Evolutionary conservation across 257 asterid species (phyloP).

Genomic region (Solanum chiquidenum): DNA sequence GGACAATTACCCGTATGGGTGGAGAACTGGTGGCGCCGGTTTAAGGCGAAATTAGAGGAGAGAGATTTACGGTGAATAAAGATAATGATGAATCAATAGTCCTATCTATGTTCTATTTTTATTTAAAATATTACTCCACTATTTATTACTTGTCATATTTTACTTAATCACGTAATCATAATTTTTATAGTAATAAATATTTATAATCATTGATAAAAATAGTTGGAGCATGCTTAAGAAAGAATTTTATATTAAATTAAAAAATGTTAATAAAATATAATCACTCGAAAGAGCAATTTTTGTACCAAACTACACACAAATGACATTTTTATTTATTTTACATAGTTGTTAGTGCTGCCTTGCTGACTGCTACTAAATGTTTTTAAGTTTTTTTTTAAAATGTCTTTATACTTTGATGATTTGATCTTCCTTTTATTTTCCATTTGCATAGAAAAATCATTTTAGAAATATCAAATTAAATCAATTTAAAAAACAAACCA

Average conservation of each 20-base stretch:
- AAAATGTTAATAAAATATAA: no score
- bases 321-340: no score
- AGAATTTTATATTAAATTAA: no score
- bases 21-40: not conserved
- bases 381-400: not conserved
- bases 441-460: not conserved
- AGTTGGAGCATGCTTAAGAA: not conserved
- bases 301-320: accelerated
- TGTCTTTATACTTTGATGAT: not conserved
- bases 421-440: not conserved
- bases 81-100: not conserved
- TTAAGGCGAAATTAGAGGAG: not conserved
- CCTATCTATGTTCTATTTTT: not conserved
- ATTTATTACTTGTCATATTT: not conserved
- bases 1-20: no score
- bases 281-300: not conserved
- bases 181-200: no score
- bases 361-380: not conserved
- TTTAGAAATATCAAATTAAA: not conserved
- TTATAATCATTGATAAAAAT: not conserved
- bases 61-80: not conserved
- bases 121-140: no score
- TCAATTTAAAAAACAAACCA: not conserved
- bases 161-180: not conserved
- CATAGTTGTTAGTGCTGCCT: not conserved